Conservation (phyloP, 148 eudicot genomes). For the Spergularia bocconei region DNA sequence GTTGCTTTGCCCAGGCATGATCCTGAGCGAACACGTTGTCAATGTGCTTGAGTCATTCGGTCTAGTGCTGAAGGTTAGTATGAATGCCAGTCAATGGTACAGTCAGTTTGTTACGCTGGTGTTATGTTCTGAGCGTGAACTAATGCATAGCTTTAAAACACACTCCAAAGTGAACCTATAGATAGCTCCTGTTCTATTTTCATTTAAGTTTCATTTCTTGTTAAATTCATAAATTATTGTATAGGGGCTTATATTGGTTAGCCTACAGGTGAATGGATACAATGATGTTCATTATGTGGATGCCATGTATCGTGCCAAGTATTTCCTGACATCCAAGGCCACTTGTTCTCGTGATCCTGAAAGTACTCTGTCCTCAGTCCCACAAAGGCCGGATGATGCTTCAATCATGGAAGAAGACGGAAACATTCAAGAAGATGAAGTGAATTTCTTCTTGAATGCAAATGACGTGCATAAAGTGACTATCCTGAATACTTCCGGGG, state of each 20-base stretch:
- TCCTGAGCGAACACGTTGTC: slow-evolving; percentile 46
- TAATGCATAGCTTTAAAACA: background rate
- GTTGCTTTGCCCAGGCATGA: slow-evolving; percentile 42
- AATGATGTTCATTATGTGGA: slow-evolving; percentile 69
- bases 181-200: background rate
- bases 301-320: slow-evolving; percentile 75
- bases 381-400: slow-evolving; percentile 25
- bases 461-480: slow-evolving; percentile 65
- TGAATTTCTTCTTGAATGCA: slow-evolving; percentile 17
- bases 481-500: slow-evolving; percentile 63
- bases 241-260: background rate
- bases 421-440: slow-evolving; percentile 27
- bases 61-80: slow-evolving; percentile 69
- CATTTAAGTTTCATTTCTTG: background rate
- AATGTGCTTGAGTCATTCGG: slow-evolving; percentile 81
- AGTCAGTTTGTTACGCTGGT: background rate
- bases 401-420: slow-evolving; percentile 24
- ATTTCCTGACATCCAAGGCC: slow-evolving; percentile 64
- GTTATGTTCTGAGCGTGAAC: background rate
- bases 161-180: no score
- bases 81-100: background rate
- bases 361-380: slow-evolving; percentile 18
- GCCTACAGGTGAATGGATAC: slow-evolving; percentile 66
- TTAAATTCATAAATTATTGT: background rate
- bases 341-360: slow-evolving; percentile 36